Percentiles rank a stretch among this genome's conserved stretches.
These are phyloP conservation scores for Auriscalpium vulgare DNA, from an alignment of 768 basidiomycete species.

Conservation along the genomic window DNA sequence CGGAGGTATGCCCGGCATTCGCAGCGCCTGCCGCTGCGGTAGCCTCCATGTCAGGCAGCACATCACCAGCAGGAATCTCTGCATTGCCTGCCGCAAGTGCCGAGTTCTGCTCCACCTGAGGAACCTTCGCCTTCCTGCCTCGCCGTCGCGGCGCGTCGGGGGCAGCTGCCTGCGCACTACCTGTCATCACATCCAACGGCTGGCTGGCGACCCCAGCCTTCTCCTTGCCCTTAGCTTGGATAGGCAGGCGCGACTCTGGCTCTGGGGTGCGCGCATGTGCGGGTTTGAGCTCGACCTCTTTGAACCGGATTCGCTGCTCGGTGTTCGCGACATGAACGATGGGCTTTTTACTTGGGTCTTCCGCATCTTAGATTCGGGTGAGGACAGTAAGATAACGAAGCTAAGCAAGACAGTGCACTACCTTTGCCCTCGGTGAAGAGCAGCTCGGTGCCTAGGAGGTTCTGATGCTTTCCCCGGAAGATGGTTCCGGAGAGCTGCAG, in stretches of 20 bases:
- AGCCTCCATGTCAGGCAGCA: background rate
- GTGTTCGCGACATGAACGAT: conserved; percentile 53
- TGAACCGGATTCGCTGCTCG: conserved; percentile 64
- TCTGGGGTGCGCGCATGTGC: conserved; percentile 19
- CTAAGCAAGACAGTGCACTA: conserved; percentile 15
- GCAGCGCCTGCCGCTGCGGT: background rate
- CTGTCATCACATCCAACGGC: background rate
- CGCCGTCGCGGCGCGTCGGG: background rate
- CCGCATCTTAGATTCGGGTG: conserved; percentile 27
- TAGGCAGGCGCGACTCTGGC: background rate
- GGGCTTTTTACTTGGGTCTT: conserved; percentile 41
- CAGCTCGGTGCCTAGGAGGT: conserved; percentile 67
- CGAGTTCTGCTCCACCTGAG: background rate
- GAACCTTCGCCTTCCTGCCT: background rate
- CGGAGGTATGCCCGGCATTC: background rate
- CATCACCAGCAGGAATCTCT: too few relatives aligned
- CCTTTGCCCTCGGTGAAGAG: conserved; percentile 67
- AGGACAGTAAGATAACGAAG: background rate
- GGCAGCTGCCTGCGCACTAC: background rate
- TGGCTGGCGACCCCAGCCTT: background rate
- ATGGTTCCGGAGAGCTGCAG: conserved; percentile 72
- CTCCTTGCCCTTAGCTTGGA: background rate
- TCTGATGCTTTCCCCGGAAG: conserved; percentile 60
- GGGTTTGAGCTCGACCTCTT: conserved; percentile 52
- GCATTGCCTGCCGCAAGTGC: background rate